Evolutionary conservation across 1,139 yeast genomes (phyloP), one percentile per base, ranked within the genome.

Genomic region (Yamadazyma taylorii): DNA sequence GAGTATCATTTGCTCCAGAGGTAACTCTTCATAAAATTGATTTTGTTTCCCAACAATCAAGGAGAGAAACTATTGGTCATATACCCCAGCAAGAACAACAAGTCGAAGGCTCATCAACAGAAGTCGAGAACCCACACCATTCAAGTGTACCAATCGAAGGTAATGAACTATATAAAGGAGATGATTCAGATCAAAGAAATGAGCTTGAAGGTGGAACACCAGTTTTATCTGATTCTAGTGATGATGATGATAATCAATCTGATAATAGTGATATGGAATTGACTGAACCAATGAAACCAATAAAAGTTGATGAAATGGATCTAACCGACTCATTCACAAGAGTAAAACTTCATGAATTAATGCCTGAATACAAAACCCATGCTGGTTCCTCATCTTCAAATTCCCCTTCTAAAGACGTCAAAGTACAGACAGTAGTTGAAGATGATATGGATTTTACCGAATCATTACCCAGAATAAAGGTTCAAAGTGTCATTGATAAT

Each of bases 1-100:
- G 89, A 25, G 89, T 83, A 0, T 81, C 87, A 1, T 83, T 83
- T 63, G 87, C 88, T 2, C 87, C 87, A 1, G 89, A 82, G 50
- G 89, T 82, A 0, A 82, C 88, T 0, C 60, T 83, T 25, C 88
- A 82, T 55, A 81, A 80, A 48, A 77, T 82, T 38, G 80, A 76
- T 43, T 59, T 74, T 40, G 63, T 75, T 5, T 74, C 78, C 2
- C 56, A 50, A 14, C 27, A 17, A 4, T 19, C 21, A 5, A 24
- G 51, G 17, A 37, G 51, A 32, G 50, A 45, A 32, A 48, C 52
- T 8, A 47, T 48, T 21, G 51, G 52, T 1, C 41, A 39, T 34
- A 30, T 37, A 6, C 39, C 42, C 5, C n/a, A 12, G 13, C 13
- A 24, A 11, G 26, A 5, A 6, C 26, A 24, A 24, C 5, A 6